Conservation (phyloP, 257 asterid species). For the Cordia subcordata region DNA sequence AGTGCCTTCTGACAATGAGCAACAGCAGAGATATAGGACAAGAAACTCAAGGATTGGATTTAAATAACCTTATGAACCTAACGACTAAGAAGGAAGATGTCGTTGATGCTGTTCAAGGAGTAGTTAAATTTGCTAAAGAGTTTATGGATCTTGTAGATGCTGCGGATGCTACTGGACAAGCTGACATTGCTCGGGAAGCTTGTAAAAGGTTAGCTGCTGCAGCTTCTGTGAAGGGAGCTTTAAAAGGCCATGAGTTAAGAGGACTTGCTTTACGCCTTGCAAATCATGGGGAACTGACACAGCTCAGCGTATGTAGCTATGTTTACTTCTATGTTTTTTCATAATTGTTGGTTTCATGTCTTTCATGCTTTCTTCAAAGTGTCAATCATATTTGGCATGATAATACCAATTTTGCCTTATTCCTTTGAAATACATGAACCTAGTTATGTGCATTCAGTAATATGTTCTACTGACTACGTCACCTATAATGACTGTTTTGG, state of each 20-base stretch:
- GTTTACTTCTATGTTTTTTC: not conserved
- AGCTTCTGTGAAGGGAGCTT: slow-evolving; percentile 95
- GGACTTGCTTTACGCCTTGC: slow-evolving; percentile 93
- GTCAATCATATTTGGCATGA: not conserved
- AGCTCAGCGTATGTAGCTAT: slow-evolving; percentile 68
- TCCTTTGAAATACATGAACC: too few relatives aligned
- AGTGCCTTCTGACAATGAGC: slow-evolving; percentile 94
- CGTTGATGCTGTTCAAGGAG: slow-evolving; percentile 97
- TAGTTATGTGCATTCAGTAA: too few relatives aligned
- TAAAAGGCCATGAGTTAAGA: slow-evolving; percentile 82
- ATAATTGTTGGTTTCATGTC: not conserved
- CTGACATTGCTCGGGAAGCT: slow-evolving; percentile 97
- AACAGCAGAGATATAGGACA: slow-evolving; percentile 97
- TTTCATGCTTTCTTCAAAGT: not conserved
- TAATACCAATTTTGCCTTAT: too few relatives aligned
- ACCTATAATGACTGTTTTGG: too few relatives aligned
- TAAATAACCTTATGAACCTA: slow-evolving; percentile 85
- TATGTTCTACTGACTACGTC: too few relatives aligned
- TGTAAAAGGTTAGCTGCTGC: slow-evolving; percentile 97
- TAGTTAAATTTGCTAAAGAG: slow-evolving; percentile 90
- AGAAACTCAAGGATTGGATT: slow-evolving; percentile 85
- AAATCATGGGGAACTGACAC: slow-evolving; percentile 96
- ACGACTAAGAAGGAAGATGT: slow-evolving; percentile 79
- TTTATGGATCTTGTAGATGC: slow-evolving; percentile 91
- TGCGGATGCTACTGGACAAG: slow-evolving; percentile 99